These are phyloP conservation scores for Hericium rajendrae DNA, from an alignment of 768 basidiomycete genomes.

Conservation along the genomic window DNA sequence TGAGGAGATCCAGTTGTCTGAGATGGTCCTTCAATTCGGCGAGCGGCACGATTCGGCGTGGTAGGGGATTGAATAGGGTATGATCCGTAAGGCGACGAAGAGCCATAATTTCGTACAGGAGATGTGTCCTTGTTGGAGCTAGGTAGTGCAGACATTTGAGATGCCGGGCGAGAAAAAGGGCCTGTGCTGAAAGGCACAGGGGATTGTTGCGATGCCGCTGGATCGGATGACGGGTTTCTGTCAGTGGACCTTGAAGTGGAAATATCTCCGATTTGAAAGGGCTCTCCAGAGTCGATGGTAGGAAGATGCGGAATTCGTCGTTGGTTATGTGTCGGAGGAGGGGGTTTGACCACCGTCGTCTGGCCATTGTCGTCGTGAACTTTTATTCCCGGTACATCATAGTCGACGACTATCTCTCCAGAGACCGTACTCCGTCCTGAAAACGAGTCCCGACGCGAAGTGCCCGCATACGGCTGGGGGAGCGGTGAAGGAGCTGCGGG, in stretches of 20 bases:
- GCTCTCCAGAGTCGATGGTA: conserved; percentile 25
- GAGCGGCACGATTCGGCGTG: conserved; percentile 7
- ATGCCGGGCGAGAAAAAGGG: conserved; percentile 4
- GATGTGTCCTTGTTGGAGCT: conserved; percentile 6
- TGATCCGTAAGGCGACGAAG: neutral
- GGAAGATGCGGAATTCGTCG: conserved; percentile 14
- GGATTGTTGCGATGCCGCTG: neutral
- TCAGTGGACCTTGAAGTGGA: conserved; percentile 4
- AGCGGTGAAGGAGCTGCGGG: neutral
- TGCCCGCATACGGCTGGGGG: neutral
- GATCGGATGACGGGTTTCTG: conserved; percentile 23
- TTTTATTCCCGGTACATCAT: neutral
- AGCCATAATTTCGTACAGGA: conserved; percentile 1
- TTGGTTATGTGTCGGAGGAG: neutral
- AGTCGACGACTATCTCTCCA: neutral
- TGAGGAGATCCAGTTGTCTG: conserved; percentile 20
- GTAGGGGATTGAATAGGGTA: neutral
- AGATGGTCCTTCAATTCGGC: conserved; percentile 3
- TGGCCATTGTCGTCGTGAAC: conserved; percentile 3
- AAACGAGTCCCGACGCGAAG: neutral
- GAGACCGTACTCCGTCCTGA: neutral
- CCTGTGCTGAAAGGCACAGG: conserved; percentile 1
- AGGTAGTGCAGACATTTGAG: conserved; percentile 3
- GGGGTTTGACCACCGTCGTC: neutral
- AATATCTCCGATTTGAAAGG: conserved; percentile 17